Evolutionary conservation across 306 rosid genomes (phyloP).

Genomic region (Lablab purpureus): DNA sequence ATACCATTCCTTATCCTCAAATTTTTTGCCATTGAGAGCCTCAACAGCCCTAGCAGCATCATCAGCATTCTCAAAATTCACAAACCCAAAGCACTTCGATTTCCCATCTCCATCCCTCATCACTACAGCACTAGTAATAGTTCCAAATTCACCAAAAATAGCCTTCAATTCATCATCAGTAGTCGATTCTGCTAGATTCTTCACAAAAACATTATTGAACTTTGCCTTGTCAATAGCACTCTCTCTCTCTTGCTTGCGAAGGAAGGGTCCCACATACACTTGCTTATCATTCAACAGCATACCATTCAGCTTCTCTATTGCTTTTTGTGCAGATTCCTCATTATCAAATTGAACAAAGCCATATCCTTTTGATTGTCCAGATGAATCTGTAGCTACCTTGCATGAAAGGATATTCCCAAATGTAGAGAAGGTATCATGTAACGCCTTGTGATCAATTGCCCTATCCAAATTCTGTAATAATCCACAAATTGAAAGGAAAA

Average conservation of each 20-base stretch:
- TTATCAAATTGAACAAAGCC: slow-evolving; percentile 95
- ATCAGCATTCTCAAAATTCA: slow-evolving; percentile 86
- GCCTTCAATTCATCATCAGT: slow-evolving; percentile 84
- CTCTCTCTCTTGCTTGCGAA: slow-evolving; percentile 97
- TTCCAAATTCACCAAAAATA: slow-evolving; percentile 79
- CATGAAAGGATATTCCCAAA: slow-evolving; percentile 95
- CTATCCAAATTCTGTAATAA: slow-evolving; percentile 88
- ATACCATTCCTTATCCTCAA: slow-evolving; percentile 89
- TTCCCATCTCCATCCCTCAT: slow-evolving; percentile 97
- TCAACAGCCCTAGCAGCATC: slow-evolving; percentile 90
- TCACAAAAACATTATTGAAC: slow-evolving; percentile 89
- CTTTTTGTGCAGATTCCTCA: slow-evolving; percentile 92
- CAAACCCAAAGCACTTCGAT: slow-evolving; percentile 95
- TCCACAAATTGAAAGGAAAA: slow-evolving; percentile 22
- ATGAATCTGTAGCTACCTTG: slow-evolving; percentile 87
- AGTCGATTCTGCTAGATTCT: slow-evolving; percentile 82
- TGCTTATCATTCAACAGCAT: slow-evolving; percentile 97
- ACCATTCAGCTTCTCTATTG: slow-evolving; percentile 91
- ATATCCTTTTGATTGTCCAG: slow-evolving; percentile 96
- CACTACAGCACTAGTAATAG: slow-evolving; percentile 83
- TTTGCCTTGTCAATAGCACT: slow-evolving; percentile 59
- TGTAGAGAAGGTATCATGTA: slow-evolving; percentile 88
- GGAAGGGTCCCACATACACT: slow-evolving; percentile 98
- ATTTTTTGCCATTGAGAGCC: slow-evolving; percentile 74
- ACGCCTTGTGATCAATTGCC: slow-evolving; percentile 94